Conservation (phyloP, 495 filamentous ascomycete species). For the Penicillium mononematosum region DNA sequence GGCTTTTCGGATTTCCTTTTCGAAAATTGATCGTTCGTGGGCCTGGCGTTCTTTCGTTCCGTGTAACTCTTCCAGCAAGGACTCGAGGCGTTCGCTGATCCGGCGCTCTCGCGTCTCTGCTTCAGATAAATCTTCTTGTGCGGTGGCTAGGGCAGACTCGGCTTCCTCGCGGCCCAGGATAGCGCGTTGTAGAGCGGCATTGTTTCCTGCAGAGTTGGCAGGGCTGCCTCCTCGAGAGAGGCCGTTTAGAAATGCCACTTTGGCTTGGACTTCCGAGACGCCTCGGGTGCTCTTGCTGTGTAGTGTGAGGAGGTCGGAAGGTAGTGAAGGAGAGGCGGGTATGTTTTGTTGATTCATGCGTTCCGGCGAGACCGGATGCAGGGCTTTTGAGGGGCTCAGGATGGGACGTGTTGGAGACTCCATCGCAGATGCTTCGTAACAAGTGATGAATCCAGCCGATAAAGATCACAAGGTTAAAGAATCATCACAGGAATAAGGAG, state of each 20-base stretch:
- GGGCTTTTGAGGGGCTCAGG: slow-evolving; percentile 59
- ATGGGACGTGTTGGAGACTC: slow-evolving; percentile 44
- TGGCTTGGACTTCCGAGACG: slow-evolving; percentile 76
- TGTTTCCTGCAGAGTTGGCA: slow-evolving; percentile 52
- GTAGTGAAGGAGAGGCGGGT: slow-evolving; percentile 53
- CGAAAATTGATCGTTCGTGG: slow-evolving; percentile 70
- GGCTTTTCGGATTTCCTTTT: slow-evolving; percentile 80
- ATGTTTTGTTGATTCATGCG: slow-evolving; percentile 70
- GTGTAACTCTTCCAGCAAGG: slow-evolving; percentile 74
- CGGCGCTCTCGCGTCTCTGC: slow-evolving; percentile 68
- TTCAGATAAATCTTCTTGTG: slow-evolving; percentile 66
- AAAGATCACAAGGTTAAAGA: slow-evolving; percentile 20
- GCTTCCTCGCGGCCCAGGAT: slow-evolving; percentile 84
- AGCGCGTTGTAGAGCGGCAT: slow-evolving; percentile 75
- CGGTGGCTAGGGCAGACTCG: slow-evolving; percentile 52
- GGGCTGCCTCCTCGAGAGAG: slow-evolving; percentile 61
- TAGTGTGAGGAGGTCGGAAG: slow-evolving; percentile 41
- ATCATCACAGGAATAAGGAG: slow-evolving; percentile 25
- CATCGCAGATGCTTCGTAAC: slow-evolving; percentile 33
- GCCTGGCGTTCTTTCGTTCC: slow-evolving; percentile 71
- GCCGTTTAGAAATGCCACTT: slow-evolving; percentile 80
- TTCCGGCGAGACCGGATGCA: slow-evolving; percentile 73
- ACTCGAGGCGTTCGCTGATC: slow-evolving; percentile 75
- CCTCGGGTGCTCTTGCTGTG: slow-evolving; percentile 45
- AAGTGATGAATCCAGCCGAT: slow-evolving; percentile 12